Evolutionary conservation across 1,139 yeast genomes (phyloP).

Genomic region (Geotrichum restrictum): DNA sequence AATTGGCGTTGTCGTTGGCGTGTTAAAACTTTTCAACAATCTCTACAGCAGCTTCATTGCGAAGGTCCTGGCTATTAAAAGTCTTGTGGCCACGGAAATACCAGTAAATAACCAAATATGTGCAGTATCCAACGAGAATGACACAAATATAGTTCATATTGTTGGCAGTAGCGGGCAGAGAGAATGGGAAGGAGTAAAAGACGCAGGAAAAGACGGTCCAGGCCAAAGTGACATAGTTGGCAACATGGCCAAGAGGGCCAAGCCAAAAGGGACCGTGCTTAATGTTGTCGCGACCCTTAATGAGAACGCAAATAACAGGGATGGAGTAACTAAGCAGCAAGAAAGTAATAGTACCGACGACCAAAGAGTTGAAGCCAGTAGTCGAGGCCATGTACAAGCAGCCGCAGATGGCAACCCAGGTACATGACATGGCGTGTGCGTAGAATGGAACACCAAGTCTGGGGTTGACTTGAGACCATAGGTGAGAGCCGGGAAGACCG

Average conservation of each 20-base stretch:
- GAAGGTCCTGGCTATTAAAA: not conserved
- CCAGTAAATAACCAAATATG: constrained; percentile 13
- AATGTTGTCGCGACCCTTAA: constrained; percentile 56
- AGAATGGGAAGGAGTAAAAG: constrained; percentile 69
- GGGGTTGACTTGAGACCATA: constrained; percentile 48
- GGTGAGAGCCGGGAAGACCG: constrained; percentile 49
- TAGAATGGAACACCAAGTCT: constrained; percentile 49
- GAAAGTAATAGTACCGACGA: constrained; percentile 54
- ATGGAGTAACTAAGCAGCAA: constrained; percentile 49
- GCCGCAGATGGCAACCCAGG: constrained; percentile 48
- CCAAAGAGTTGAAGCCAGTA: constrained; percentile 55
- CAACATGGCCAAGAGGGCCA: constrained; percentile 55
- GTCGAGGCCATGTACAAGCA: constrained; percentile 52
- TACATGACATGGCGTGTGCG: constrained; percentile 53
- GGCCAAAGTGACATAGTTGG: constrained; percentile 59
- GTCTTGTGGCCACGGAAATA: constrained; percentile 7
- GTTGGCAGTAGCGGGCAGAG: constrained; percentile 56
- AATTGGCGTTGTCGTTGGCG: too few relatives aligned
- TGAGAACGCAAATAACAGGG: constrained; percentile 51
- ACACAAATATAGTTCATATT: constrained; percentile 75
- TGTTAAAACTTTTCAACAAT: constrained; percentile 5
- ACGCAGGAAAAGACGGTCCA: constrained; percentile 60
- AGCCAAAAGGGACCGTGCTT: constrained; percentile 68
- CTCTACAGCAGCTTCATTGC: not conserved
- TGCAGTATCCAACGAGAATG: constrained; percentile 34